Evolutionary conservation across 2,329 filamentous ascomycete genomes (phyloP).

Genomic region (Dothideomycetes sp.): DNA sequence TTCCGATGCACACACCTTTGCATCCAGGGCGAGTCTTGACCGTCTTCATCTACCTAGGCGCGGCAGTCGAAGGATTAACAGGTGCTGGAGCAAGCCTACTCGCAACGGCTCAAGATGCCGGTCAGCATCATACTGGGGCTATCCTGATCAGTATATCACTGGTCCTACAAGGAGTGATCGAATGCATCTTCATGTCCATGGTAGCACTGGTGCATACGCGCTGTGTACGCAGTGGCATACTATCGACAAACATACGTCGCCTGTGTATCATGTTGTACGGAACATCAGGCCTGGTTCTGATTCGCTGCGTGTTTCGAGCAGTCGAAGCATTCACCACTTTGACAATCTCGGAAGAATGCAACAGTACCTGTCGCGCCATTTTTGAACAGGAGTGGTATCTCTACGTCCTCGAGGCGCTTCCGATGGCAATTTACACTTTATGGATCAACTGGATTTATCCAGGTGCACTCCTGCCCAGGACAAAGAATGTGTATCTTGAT

Average conservation of each 20-base stretch:
- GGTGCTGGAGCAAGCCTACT: slow-evolving; percentile 23
- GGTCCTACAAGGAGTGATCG: neutral
- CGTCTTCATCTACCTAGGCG: slow-evolving; percentile 46
- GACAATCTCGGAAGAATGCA: slow-evolving; percentile 17
- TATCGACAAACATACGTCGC: slow-evolving; percentile 35
- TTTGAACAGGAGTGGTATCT: slow-evolving; percentile 43
- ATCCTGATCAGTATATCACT: neutral
- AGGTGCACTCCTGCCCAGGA: neutral
- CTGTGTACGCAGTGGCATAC: slow-evolving; percentile 35
- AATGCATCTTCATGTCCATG: neutral
- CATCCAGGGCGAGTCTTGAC: slow-evolving; percentile 52
- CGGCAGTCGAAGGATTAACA: slow-evolving; percentile 40
- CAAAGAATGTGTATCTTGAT: neutral
- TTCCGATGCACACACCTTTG: slow-evolving; percentile 50
- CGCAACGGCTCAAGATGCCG: neutral
- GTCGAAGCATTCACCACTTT: slow-evolving; percentile 38
- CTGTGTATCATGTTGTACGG: slow-evolving; percentile 40
- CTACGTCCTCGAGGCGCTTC: slow-evolving; percentile 42
- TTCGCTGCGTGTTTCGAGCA: slow-evolving; percentile 44
- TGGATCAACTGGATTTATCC: slow-evolving; percentile 3
- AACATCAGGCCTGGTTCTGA: slow-evolving; percentile 39
- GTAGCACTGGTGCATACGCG: neutral
- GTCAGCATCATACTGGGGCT: neutral
- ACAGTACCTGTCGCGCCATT: slow-evolving; percentile 27
- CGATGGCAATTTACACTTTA: slow-evolving; percentile 1